phyloP scores from a whole-genome alignment of 2,329 filamentous ascomycete genomes.

The Aurifilum marmelostoma region DNA sequence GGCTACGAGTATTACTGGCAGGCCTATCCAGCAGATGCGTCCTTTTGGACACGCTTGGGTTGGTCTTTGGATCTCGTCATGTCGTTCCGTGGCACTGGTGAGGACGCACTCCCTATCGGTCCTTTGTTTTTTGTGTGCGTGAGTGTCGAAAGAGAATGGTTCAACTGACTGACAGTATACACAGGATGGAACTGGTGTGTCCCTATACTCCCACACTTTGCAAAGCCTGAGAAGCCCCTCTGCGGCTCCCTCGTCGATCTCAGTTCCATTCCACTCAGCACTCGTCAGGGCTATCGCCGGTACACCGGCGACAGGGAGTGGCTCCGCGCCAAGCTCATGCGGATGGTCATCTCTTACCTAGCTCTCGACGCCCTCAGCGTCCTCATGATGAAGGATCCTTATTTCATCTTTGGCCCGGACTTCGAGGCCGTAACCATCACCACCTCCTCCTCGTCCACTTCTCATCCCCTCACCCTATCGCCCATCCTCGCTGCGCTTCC shows the following conservation, averaged over 20 bases:
- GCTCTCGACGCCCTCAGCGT: conserved; percentile 71
- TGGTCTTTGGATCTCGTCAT: conserved; percentile 61
- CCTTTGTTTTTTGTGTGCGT: too few species aligned
- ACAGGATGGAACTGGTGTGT: conserved; percentile 63
- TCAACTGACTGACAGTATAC: conserved; percentile 9
- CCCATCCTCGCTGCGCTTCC: conserved; percentile 48
- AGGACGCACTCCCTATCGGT: too few species aligned
- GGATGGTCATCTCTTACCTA: conserved; percentile 63
- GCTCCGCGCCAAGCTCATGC: conserved; percentile 47
- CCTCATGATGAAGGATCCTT: conserved; percentile 74
- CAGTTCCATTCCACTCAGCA: conserved; percentile 45
- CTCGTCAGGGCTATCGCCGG: conserved; percentile 51
- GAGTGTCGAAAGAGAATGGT: too few species aligned
- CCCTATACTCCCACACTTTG: conserved; percentile 48
- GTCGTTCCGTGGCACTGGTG: conserved; percentile 59
- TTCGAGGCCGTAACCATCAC: conserved; percentile 38
- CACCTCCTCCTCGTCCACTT: conserved; percentile 35
- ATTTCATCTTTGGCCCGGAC: conserved; percentile 64
- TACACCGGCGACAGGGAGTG: conserved; percentile 49
- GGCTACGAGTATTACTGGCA: conserved; percentile 63
- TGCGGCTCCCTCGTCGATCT: conserved; percentile 46
- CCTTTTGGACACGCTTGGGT: conserved; percentile 53
- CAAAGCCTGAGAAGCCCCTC: conserved; percentile 46
- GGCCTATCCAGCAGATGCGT: conserved; percentile 54
- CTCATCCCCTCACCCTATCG: conserved; percentile 51